Evolutionary conservation across 768 basidiomycete genomes (phyloP).

Genomic region (Serendipita sp.): DNA sequence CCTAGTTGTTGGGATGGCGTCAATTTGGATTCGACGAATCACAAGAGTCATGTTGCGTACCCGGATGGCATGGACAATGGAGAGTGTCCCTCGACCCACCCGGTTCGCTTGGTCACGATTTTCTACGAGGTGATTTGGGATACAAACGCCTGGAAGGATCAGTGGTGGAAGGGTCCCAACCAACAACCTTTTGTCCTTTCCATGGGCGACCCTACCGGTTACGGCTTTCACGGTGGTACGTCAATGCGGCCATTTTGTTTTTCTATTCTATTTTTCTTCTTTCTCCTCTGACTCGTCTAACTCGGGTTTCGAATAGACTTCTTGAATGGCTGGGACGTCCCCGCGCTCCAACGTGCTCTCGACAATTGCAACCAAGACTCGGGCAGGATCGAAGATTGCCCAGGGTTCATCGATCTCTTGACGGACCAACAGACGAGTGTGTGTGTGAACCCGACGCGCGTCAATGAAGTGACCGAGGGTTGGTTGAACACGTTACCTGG

Average conservation of each 20-base stretch:
- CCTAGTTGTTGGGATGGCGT: slow-evolving; percentile 15
- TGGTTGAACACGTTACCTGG: slow-evolving; percentile 12
- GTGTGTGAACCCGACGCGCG: slow-evolving; percentile 11
- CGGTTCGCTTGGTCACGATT: slow-evolving; percentile 12
- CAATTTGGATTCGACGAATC: slow-evolving; percentile 13
- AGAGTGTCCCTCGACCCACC: slow-evolving; percentile 13
- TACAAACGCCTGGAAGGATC: slow-evolving; percentile 8
- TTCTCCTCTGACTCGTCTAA: not conserved
- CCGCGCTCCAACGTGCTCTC: slow-evolving; percentile 12
- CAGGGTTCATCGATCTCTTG: slow-evolving; percentile 13
- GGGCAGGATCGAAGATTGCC: slow-evolving; percentile 14
- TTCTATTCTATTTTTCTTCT: too few species aligned
- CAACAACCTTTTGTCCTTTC: slow-evolving; percentile 6
- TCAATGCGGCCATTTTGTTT: not conserved
- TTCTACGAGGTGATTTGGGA: slow-evolving; percentile 13
- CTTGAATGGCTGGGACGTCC: slow-evolving; percentile 14
- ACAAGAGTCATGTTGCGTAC: slow-evolving; percentile 15
- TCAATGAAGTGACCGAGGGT: slow-evolving; percentile 12
- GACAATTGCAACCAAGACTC: slow-evolving; percentile 13
- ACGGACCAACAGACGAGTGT: not conserved
- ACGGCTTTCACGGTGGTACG: slow-evolving; percentile 1
- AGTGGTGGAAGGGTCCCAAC: not conserved
- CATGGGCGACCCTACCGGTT: slow-evolving; percentile 4
- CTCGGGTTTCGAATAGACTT: not conserved
- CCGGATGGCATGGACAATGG: slow-evolving; percentile 11